Evolutionary conservation across 2,329 filamentous ascomycete genomes (phyloP).

Genomic region (Bipolaris gigantea): DNA sequence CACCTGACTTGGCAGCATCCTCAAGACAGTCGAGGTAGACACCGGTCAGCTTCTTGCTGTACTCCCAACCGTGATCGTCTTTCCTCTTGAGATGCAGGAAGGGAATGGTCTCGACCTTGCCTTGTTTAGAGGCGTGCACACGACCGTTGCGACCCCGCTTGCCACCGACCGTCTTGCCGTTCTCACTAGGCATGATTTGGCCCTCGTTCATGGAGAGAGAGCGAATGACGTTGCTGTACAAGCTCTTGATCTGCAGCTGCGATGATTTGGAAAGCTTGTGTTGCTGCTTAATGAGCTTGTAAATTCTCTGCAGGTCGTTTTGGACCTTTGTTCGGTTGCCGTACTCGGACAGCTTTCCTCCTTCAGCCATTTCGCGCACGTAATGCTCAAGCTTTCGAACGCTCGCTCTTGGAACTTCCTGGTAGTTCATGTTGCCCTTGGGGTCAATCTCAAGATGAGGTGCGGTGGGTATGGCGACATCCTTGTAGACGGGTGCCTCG

Average conservation of each 20-base stretch:
- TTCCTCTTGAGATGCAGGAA: conserved; percentile 97
- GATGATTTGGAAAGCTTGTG: conserved; percentile 96
- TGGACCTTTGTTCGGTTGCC: conserved; percentile 98
- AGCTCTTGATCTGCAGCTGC: conserved; percentile 91
- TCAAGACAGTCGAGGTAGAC: conserved; percentile 91
- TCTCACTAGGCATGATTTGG: conserved; percentile 91
- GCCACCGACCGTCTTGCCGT: conserved; percentile 63
- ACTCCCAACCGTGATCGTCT: conserved; percentile 93
- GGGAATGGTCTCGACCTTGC: conserved; percentile 95
- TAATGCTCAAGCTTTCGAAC: conserved; percentile 98
- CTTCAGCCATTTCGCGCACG: conserved; percentile 96
- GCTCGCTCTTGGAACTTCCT: conserved; percentile 82
- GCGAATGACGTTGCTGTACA: conserved; percentile 92
- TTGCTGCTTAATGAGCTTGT: conserved; percentile 98
- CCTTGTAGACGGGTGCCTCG: conserved; percentile 88
- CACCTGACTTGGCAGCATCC: conserved; percentile 80
- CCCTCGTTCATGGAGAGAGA: conserved; percentile 97
- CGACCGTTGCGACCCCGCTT: conserved; percentile 61
- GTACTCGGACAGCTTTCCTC: conserved; percentile 97
- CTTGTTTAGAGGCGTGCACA: conserved; percentile 64
- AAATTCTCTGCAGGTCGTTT: conserved; percentile 90
- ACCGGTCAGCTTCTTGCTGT: conserved; percentile 97
- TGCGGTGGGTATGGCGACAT: conserved; percentile 88
- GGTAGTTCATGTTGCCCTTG: conserved; percentile 88
- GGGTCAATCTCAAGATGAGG: conserved; percentile 91